A percentile compares a stretch with the other conserved stretches of the same genome.
Evolutionary conservation across 768 basidiomycete species (phyloP).

Genomic region (Amanita rimosa): DNA sequence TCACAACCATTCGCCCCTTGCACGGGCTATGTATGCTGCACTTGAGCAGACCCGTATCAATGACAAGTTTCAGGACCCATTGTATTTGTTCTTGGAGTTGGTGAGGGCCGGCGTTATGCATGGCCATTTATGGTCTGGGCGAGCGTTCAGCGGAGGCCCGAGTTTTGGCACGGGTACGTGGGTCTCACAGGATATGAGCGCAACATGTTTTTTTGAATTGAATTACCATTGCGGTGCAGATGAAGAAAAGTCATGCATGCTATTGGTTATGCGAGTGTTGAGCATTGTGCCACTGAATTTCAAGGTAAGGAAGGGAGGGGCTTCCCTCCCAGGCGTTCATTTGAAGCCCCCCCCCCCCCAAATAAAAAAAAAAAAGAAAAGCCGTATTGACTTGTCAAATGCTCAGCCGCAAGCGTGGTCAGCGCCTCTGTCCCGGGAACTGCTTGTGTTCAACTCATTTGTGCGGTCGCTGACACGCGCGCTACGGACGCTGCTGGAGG

Average conservation of each 20-base stretch:
- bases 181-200: neutral
- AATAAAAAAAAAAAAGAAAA: too few relatives aligned
- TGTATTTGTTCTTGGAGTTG: slow-evolving; percentile 92
- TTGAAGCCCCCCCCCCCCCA: too few relatives aligned
- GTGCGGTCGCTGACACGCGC: slow-evolving; percentile 86
- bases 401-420: slow-evolving; percentile 81
- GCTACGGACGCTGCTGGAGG: slow-evolving; percentile 82
- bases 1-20: slow-evolving; percentile 83
- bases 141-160: slow-evolving; percentile 88
- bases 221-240: slow-evolving; percentile 48
- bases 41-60: slow-evolving; percentile 72
- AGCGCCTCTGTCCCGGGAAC: slow-evolving; percentile 90
- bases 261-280: slow-evolving; percentile 92
- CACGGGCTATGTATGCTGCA: slow-evolving; percentile 83
- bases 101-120: slow-evolving; percentile 96
- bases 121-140: slow-evolving; percentile 80
- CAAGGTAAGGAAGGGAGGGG: slow-evolving; percentile 68
- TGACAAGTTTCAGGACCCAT: slow-evolving; percentile 97
- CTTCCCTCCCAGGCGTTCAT: neutral
- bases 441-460: slow-evolving; percentile 98
- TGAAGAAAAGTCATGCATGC: slow-evolving; percentile 89
- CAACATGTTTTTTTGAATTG: neutral
- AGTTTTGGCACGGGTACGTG: slow-evolving; percentile 85
- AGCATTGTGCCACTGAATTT: slow-evolving; percentile 93
- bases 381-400: slow-evolving; percentile 6